Evolutionary conservation across 2,329 filamentous ascomycete genomes (phyloP).

Genomic region (Aspergillus quadricinctus): DNA sequence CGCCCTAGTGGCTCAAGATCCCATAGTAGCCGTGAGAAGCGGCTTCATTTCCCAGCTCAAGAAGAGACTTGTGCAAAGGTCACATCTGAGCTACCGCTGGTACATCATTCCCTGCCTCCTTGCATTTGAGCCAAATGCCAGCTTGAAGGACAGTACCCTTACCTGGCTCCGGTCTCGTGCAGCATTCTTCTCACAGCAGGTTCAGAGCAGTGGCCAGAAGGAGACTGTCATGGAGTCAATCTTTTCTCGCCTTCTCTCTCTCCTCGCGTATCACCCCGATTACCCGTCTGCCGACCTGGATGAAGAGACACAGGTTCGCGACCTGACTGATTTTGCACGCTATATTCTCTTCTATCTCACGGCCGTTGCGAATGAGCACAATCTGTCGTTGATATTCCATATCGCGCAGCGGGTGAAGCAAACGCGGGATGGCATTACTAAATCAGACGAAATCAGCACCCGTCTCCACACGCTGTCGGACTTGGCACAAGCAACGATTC

Average conservation of each 20-base stretch:
- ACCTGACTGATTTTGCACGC: conserved; percentile 73
- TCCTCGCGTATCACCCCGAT: conserved; percentile 92
- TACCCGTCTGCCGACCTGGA: conserved; percentile 50
- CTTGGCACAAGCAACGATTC: conserved; percentile 74
- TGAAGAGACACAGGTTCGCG: conserved; percentile 47
- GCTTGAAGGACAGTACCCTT: conserved; percentile 68
- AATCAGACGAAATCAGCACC: conserved; percentile 41
- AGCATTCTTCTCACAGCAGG: conserved; percentile 55
- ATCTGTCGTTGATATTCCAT: conserved; percentile 83
- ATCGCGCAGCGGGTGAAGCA: conserved; percentile 92
- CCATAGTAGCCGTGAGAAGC: conserved; percentile 66
- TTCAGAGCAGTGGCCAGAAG: conserved; percentile 32
- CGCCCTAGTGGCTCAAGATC: conserved; percentile 76
- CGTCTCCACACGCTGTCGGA: conserved; percentile 81
- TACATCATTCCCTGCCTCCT: conserved; percentile 86
- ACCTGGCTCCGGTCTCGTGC: conserved; percentile 87
- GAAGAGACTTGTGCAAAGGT: conserved; percentile 53
- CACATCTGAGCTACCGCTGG: conserved; percentile 77
- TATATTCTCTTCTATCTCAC: conserved; percentile 89
- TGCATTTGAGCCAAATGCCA: conserved; percentile 78
- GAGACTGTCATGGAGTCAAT: conserved; percentile 70
- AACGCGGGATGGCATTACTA: conserved; percentile 71
- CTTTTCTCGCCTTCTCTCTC: conserved; percentile 76
- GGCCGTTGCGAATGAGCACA: conserved; percentile 77
- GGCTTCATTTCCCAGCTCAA: conserved; percentile 81